Conservation (phyloP, 2,329 filamentous ascomycete species). For the Geoglossum cookeanum region DNA sequence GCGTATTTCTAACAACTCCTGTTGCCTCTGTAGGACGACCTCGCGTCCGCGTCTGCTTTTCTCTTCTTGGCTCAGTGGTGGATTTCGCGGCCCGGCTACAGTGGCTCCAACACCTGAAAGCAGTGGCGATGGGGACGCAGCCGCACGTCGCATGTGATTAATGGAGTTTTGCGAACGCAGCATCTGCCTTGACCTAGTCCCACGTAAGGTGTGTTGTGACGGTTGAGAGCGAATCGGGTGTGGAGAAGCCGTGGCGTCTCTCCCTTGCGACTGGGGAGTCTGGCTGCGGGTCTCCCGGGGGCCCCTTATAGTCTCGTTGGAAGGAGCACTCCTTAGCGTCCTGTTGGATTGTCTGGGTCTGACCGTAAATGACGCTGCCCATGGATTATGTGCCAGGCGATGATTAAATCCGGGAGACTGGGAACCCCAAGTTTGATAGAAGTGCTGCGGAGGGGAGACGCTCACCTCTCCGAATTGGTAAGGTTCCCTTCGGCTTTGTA, state of each 20-base stretch:
- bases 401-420: conserved; percentile 1
- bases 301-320: conserved; percentile 2
- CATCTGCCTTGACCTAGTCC: background rate
- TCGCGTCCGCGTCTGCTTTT: background rate
- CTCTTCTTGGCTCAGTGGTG: background rate
- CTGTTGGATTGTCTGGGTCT: background rate
- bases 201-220: background rate
- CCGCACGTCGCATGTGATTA: background rate
- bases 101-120: background rate
- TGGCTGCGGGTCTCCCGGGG: background rate
- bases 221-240: background rate
- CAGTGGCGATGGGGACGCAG: background rate
- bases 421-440: background rate
- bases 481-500: background rate
- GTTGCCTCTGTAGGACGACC: background rate
- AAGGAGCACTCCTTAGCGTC: background rate
- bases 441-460: background rate
- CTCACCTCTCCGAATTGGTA: background rate
- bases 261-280: background rate
- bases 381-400: background rate
- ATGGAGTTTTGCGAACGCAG: conserved; percentile 2
- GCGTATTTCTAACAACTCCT: background rate
- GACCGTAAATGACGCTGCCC: conserved; percentile 1
- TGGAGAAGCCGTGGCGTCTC: background rate
- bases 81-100: background rate